A percentile compares a stretch with the other conserved stretches of the same genome.
Evolutionary conservation across 805 yeast species (phyloP).

Genomic region (Zygosaccharomyces gambellarensis): DNA sequence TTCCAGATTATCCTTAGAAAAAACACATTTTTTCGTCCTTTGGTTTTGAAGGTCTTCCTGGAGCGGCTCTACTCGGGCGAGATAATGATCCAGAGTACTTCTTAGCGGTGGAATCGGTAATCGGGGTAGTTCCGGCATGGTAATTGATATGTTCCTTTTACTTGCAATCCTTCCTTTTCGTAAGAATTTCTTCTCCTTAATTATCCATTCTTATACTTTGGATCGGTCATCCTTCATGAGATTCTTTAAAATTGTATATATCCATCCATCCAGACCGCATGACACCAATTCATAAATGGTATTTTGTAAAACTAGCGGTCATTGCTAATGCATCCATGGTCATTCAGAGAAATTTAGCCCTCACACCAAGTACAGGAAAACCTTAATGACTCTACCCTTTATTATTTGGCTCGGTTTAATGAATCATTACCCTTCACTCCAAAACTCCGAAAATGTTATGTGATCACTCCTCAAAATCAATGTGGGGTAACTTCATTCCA

Average conservation of each 20-base stretch:
- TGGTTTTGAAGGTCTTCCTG: slow-evolving; percentile 70
- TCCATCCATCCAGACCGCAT: slow-evolving; percentile 3
- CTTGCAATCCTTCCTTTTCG: neutral
- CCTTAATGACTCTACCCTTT: neutral
- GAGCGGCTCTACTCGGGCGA: slow-evolving; percentile 68
- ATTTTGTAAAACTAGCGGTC: neutral
- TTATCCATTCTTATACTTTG: neutral
- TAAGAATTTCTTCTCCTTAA: neutral
- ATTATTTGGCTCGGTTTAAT: neutral
- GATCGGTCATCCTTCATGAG: neutral
- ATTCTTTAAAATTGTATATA: neutral
- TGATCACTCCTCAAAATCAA: neutral
- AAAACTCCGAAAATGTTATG: neutral
- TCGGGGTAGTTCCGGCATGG: slow-evolving; percentile 18
- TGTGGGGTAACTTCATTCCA: neutral
- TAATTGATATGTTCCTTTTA: neutral
- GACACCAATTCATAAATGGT: neutral
- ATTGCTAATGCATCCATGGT: neutral
- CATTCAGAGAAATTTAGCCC: neutral
- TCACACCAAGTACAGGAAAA: neutral
- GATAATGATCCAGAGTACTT: slow-evolving; percentile 61
- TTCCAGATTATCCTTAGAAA: slow-evolving; percentile 22
- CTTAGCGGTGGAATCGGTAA: slow-evolving; percentile 75
- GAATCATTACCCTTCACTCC: neutral
- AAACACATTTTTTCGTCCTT: slow-evolving; percentile 50